phyloP scores from a whole-genome alignment of 805 yeast genomes.

The Candida ulmi region DNA sequence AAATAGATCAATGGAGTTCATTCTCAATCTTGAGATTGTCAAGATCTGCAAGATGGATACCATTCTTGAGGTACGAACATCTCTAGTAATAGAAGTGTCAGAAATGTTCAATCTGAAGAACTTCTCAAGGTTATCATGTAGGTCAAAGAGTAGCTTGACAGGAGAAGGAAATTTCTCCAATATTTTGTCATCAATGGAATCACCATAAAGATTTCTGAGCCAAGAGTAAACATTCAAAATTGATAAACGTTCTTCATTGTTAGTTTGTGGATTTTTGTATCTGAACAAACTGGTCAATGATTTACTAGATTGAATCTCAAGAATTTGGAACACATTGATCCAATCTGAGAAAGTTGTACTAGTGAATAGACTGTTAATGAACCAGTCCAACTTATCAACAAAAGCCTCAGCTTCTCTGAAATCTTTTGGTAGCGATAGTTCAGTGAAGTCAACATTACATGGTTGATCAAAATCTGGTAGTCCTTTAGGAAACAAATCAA shows the following conservation, averaged over 20 bases:
- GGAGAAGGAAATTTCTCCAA: slow-evolving; percentile 59
- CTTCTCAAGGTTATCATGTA: slow-evolving; percentile 61
- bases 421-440: slow-evolving; percentile 27
- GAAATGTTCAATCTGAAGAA: slow-evolving; percentile 61
- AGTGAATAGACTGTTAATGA: slow-evolving; percentile 51
- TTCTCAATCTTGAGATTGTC: slow-evolving; percentile 61
- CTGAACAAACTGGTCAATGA: slow-evolving; percentile 53
- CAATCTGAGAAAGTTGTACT: slow-evolving; percentile 67
- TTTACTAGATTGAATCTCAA: slow-evolving; percentile 64
- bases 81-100: slow-evolving; percentile 51
- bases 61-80: slow-evolving; percentile 65
- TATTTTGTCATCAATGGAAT: slow-evolving; percentile 35
- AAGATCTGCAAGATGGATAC: slow-evolving; percentile 58
- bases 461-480: slow-evolving; percentile 5
- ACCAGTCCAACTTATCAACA: slow-evolving; percentile 55
- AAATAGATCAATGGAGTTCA: slow-evolving; percentile 49
- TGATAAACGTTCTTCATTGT: slow-evolving; percentile 47
- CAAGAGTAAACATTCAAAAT: slow-evolving; percentile 68
- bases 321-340: slow-evolving; percentile 65
- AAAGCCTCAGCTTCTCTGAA: slow-evolving; percentile 51
- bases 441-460: neutral
- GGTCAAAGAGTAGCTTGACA: slow-evolving; percentile 55
- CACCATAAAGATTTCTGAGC: slow-evolving; percentile 51
- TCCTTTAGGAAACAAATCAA: slow-evolving; percentile 17
- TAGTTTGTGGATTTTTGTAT: slow-evolving; percentile 33